Conservation (phyloP, 768 basidiomycete genomes). For the Pisolithus albus region DNA sequence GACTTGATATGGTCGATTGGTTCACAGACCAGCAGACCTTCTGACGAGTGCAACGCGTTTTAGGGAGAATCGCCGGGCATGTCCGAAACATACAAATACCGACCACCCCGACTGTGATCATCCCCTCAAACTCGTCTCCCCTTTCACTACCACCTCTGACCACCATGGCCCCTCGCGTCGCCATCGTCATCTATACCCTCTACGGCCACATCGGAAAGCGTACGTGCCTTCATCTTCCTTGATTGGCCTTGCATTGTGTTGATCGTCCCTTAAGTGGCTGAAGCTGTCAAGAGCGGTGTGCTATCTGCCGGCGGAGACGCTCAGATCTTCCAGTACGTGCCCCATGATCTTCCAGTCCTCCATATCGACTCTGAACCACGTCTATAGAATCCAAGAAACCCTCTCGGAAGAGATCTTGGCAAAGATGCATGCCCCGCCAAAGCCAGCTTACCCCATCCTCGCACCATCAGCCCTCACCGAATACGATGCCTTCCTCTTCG, state of each 20-base stretch:
- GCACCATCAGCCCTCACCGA: conserved; percentile 43
- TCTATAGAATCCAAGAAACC: conserved; percentile 68
- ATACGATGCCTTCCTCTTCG: conserved; percentile 71
- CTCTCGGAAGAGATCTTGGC: conserved; percentile 59
- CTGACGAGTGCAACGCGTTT: not conserved
- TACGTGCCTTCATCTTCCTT: conserved; percentile 27
- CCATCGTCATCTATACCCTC: conserved; percentile 68
- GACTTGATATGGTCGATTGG: not conserved
- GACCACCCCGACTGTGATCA: not conserved
- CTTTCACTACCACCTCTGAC: not conserved
- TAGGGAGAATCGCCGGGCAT: no score
- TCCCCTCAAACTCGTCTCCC: not conserved
- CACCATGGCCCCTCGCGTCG: conserved; percentile 49
- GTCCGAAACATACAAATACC: conserved; percentile 11
- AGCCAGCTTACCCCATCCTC: conserved; percentile 66
- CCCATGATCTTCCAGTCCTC: no score
- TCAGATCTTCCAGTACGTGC: conserved; percentile 48
- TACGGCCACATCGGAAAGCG: conserved; percentile 68
- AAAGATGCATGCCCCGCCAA: conserved; percentile 66
- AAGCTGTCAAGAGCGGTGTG: conserved; percentile 41
- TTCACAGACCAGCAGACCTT: conserved; percentile 1
- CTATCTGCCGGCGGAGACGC: conserved; percentile 42
- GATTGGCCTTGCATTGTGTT: conserved; percentile 1
- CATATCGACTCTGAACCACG: not conserved
- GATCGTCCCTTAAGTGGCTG: conserved; percentile 46